Conservation (phyloP, 2,329 filamentous ascomycete species). For the Trichoderma sp. region DNA sequence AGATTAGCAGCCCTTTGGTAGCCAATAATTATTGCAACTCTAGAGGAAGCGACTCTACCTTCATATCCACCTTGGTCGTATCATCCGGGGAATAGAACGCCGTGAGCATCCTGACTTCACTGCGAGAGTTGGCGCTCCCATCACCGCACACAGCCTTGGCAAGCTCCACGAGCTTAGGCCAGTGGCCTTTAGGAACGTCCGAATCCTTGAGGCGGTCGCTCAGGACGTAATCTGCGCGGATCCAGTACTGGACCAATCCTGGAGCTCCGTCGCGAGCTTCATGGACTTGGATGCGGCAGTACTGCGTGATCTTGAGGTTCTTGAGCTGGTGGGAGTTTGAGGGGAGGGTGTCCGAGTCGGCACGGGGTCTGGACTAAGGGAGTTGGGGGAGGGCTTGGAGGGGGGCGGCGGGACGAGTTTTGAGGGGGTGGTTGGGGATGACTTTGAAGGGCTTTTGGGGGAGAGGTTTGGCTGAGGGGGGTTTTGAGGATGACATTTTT, state of each 20-base stretch:
- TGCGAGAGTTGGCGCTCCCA: neutral
- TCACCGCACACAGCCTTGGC: neutral
- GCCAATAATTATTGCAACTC: neutral
- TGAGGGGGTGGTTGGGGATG: neutral
- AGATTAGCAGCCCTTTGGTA: neutral
- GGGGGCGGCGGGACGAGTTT: neutral
- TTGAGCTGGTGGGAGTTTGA: neutral
- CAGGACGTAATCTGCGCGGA: conserved; percentile 18
- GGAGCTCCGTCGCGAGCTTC: neutral
- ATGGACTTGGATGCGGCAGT: neutral
- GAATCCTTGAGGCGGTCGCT: conserved; percentile 12
- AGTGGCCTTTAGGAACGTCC: conserved; percentile 21
- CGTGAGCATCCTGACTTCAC: neutral
- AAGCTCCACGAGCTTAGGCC: conserved; percentile 21
- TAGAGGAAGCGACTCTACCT: neutral
- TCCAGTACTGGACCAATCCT: conserved; percentile 21
- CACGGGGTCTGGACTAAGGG: neutral
- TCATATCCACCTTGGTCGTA: neutral
- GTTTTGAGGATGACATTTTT: neutral
- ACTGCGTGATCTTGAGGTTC: neutral
- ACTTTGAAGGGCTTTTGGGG: neutral
- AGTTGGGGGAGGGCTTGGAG: neutral
- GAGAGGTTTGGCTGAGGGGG: neutral
- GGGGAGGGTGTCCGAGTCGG: neutral
- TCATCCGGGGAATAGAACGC: neutral